A percentile compares a stretch with the other conserved stretches of the same genome.
These are phyloP conservation scores for Calonectria crousiana DNA, from an alignment of 2,329 filamentous ascomycete genomes.

Conservation along the genomic window DNA sequence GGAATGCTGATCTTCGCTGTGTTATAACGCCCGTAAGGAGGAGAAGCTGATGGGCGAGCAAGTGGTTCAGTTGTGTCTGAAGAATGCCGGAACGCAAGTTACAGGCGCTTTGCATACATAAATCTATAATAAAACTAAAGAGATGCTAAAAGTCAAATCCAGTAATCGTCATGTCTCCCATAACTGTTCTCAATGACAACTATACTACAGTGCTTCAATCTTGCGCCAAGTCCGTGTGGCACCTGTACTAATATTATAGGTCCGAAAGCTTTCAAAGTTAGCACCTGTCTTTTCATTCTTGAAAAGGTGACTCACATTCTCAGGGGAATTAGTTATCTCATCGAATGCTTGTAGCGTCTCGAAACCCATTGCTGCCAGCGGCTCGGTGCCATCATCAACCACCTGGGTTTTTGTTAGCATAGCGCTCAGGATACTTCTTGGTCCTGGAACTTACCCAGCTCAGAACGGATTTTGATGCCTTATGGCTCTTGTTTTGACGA, in stretches of 20 bases:
- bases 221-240: not conserved
- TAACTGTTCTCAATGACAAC: not conserved
- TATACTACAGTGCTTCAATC: not conserved
- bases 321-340: constrained; percentile 76
- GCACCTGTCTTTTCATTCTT: not conserved
- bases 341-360: constrained; percentile 84
- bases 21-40: not conserved
- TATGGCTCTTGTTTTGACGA: constrained; percentile 84
- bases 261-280: constrained; percentile 16
- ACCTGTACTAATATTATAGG: constrained; percentile 4
- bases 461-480: constrained; percentile 78
- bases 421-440: not conserved
- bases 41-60: not conserved
- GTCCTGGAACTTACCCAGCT: constrained; percentile 76
- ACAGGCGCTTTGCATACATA: not conserved
- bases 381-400: constrained; percentile 77
- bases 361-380: constrained; percentile 84
- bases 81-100: not conserved
- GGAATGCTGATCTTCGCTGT: not conserved
- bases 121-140: not conserved
- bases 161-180: not conserved
- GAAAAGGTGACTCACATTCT: constrained; percentile 54
- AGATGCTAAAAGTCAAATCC: not conserved
- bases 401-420: constrained; percentile 61
- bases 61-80: not conserved